Base-by-base conservation (phyloP, 108 stramenopile species). In the Conticribra weissflogii region DNA sequence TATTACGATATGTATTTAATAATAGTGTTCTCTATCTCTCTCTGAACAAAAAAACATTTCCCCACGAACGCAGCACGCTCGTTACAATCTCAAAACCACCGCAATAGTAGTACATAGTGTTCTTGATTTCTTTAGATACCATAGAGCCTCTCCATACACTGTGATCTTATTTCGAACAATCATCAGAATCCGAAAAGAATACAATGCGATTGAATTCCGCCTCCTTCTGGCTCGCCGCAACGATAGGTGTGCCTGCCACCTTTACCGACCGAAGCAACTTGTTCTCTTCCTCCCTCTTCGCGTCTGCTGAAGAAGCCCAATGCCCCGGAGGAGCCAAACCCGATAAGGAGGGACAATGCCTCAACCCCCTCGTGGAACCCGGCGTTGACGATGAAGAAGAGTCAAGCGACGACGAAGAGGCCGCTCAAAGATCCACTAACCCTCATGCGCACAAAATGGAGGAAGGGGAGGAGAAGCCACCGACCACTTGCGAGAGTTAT, bases 401-500 rank as follows among this genome's bases (percentile, higher is more conserved):
- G 17, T 49, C 48, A 14, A 53, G 47, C 48, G 67, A 68, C 46
- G 75, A 76, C 18, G 74, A 67, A 0, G 68, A 49, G 15, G 24
- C 69, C 29, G 3, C 47, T 2, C 59, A 4, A 30, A 46, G 53
- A 5, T 31, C 45, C 46, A 36, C 55, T 31, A 78, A 78, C 32
- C 77, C 77, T 21, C 65, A 78, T 58, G 77, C 77, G 34, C 77
- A 78, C 52, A 66, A 59, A 48, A 32, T 78, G 65, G 77, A 78
- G 60, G 77, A 78, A 3, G 77, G 65, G 1, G 79, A 80, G 24
- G 79, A 80, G 36, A 73, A 80, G 47, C 79, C 79, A 15, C 72
- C 72, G 54, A 73, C 72, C 56, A 80, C 79, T 5, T 80, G 79
- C 36, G 79, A 80, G 28, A 27, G 55, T 27, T 80, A 80, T 50